phyloP scores from a whole-genome alignment of 345 rosid genomes.

The Populus nigra region DNA sequence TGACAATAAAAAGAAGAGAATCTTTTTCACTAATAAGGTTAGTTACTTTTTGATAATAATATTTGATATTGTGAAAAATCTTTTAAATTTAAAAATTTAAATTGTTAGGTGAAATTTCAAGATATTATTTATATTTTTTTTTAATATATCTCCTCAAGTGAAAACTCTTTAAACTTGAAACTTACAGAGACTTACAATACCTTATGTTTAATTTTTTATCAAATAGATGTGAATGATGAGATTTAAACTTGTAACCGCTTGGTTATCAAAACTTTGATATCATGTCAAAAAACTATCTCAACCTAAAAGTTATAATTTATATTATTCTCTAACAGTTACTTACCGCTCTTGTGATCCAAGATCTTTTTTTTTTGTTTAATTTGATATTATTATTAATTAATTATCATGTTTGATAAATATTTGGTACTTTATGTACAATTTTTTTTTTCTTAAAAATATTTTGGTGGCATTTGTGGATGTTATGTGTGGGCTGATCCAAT shows the following conservation, averaged over 20 bases:
- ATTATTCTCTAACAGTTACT: neutral
- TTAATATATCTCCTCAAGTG: accelerated
- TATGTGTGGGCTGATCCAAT: too few relatives aligned
- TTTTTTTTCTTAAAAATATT: too few relatives aligned
- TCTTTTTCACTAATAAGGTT: conserved; percentile 67
- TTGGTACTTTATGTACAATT: too few relatives aligned
- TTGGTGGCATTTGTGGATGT: too few relatives aligned
- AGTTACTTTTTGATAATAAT: neutral
- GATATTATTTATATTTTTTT: too few relatives aligned
- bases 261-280: accelerated
- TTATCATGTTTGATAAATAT: too few relatives aligned
- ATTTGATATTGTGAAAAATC: accelerated
- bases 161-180: accelerated
- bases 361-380: neutral
- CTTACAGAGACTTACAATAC: accelerated
- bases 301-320: too few relatives aligned
- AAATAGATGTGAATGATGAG: too few relatives aligned
- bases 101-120: accelerated
- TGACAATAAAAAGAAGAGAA: conserved; percentile 27
- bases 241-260: too few relatives aligned
- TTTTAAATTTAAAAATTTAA: too few relatives aligned
- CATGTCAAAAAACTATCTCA: too few relatives aligned
- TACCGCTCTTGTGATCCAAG: neutral
- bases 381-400: neutral
- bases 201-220: too few relatives aligned